Percentiles rank a stretch among this genome's conserved stretches.
These are phyloP conservation scores for Trichoderma parareesei DNA, from an alignment of 495 filamentous ascomycete species.

Conservation along the genomic window DNA sequence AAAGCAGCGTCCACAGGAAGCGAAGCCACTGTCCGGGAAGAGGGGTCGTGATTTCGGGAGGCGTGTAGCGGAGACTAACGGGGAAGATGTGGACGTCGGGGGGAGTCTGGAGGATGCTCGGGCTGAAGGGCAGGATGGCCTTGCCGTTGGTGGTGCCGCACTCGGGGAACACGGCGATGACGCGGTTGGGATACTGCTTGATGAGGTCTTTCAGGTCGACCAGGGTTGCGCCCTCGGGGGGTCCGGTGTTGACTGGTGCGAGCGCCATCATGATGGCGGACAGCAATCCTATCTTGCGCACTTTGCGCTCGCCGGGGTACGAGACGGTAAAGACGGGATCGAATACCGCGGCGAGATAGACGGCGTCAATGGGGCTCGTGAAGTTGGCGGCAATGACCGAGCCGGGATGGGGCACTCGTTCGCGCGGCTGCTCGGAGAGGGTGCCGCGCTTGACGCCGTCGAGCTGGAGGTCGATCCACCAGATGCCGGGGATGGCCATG, in stretches of 20 bases:
- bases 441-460: slow-evolving; percentile 88
- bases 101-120: slow-evolving; percentile 58
- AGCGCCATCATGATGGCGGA: slow-evolving; percentile 69
- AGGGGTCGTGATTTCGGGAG: slow-evolving; percentile 84
- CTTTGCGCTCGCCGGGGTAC: slow-evolving; percentile 63
- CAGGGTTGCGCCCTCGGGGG: slow-evolving; percentile 37
- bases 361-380: slow-evolving; percentile 83
- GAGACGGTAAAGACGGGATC: slow-evolving; percentile 85
- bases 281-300: slow-evolving; percentile 68
- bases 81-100: slow-evolving; percentile 71
- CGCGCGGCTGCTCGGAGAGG: slow-evolving; percentile 49
- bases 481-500: slow-evolving; percentile 78
- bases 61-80: slow-evolving; percentile 78
- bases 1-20: slow-evolving; percentile 82
- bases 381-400: slow-evolving; percentile 82
- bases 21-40: slow-evolving; percentile 58
- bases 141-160: slow-evolving; percentile 89
- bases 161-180: slow-evolving; percentile 83
- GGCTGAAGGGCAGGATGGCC: slow-evolving; percentile 78
- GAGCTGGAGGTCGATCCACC: slow-evolving; percentile 96
- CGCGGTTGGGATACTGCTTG: slow-evolving; percentile 57
- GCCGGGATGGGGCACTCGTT: slow-evolving; percentile 63
- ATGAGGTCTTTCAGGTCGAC: slow-evolving; percentile 55
- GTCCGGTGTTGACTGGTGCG: slow-evolving; percentile 44
- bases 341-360: slow-evolving; percentile 96